Evolutionary conservation across 2,329 filamentous ascomycete species (phyloP), one percentile per base, ranked within the genome.

Genomic region (Fusarium nodosum): DNA sequence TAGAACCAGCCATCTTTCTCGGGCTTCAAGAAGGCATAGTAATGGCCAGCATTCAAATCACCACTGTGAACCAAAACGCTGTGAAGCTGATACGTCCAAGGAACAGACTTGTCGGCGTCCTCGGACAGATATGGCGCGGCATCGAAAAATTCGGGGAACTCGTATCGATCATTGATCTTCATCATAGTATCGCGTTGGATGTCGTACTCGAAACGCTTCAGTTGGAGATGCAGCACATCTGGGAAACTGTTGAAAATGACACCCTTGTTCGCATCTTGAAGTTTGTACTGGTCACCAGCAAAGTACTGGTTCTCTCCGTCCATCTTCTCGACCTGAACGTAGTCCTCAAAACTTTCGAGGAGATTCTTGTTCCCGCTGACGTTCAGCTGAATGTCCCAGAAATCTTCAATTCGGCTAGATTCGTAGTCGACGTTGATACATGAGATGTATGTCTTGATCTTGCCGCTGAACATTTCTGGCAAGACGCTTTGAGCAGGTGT

Each of bases 391-490:
- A 99, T 93, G 78, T 99, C 96, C 96, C 96, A 99, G 79, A 97
- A 99, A 74, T 99, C 97, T 79, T 99, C 96, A 71, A 96, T 89
- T 66, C 95, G 89, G 66, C 94, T 97, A 24, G 94, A 97, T 82
- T 98, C 95, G 82, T 97, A 99, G 75, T 97, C 91, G 66, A 99
- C 97, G 79, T 99, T 96, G 79, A 99, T 97, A 82, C 97, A 99
- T 24, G 93, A 97, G 70, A 99, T 97, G 80, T 98, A 99, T 1
- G 96, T 99, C 83, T 98, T 98, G 80, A 97, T 94, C 81, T 98
- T 98, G 60, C 96, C 97, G 61, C 96, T 94, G 76, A 99, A 98
- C 83, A 99, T 91, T 66, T 92, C 90, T 2, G 94, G 90, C 11
- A 99, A 85, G 3, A 94, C 92, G 72, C 95, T 97, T 77, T 98